Conservation (phyloP, 345 rosid genomes). For the Aegle marmelos region DNA sequence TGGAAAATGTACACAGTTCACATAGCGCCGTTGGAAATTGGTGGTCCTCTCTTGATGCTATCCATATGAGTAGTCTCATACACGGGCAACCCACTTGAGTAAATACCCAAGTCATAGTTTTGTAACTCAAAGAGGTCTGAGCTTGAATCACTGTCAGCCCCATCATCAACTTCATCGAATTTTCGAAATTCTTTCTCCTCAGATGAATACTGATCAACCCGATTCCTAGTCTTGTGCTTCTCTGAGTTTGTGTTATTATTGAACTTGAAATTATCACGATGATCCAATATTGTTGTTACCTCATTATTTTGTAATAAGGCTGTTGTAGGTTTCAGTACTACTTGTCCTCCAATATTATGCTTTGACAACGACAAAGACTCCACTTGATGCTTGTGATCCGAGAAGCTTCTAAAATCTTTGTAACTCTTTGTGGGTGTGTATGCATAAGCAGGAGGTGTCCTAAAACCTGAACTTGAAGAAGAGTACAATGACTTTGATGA, state of each 20-base stretch:
- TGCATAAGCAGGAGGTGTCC: constrained; percentile 68
- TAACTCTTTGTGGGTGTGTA: constrained; percentile 59
- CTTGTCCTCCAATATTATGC: constrained; percentile 17
- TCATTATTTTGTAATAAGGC: constrained; percentile 9
- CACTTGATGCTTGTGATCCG: constrained; percentile 48
- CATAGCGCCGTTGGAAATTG: constrained; percentile 46
- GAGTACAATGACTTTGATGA: constrained; percentile 50
- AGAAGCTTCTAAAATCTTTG: constrained; percentile 48
- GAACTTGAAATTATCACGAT: constrained; percentile 37
- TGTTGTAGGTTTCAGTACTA: constrained; percentile 1
- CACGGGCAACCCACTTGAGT: constrained; percentile 75
- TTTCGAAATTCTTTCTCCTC: constrained; percentile 35
- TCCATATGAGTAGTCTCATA: constrained; percentile 83
- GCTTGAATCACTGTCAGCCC: constrained; percentile 89
- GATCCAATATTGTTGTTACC: background rate
- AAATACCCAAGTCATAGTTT: constrained; percentile 62
- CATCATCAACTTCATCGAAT: constrained; percentile 45
- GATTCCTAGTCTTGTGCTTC: constrained; percentile 24
- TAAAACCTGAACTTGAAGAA: constrained; percentile 65
- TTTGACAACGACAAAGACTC: constrained; percentile 16
- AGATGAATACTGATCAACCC: constrained; percentile 23
- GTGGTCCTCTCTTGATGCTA: constrained; percentile 62
- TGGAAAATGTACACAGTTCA: constrained; percentile 19
- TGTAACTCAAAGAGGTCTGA: constrained; percentile 92
- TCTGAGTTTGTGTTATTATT: constrained; percentile 20